These are phyloP conservation scores for Solanum lycopersicoides DNA, from an alignment of 257 asterid genomes.

Conservation along the genomic window DNA sequence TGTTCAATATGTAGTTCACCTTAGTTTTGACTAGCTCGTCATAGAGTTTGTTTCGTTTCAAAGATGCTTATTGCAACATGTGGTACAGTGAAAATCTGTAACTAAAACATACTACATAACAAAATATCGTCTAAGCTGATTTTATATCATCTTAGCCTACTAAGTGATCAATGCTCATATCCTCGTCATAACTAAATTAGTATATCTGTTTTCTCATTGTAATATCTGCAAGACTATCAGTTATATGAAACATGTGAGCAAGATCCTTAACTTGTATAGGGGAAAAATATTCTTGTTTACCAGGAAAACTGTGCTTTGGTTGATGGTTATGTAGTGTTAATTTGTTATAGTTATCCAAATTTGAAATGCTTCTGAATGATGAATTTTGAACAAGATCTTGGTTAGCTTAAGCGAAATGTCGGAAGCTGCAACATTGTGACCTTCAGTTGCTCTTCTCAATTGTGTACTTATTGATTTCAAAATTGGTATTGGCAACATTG, in stretches of 20 bases:
- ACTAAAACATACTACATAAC: neutral
- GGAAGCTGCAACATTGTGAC: neutral
- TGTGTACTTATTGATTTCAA: neutral
- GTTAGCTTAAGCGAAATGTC: neutral
- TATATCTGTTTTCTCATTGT: neutral
- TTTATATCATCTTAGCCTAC: neutral
- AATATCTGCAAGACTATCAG: neutral
- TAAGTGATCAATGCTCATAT: neutral
- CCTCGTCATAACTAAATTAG: neutral
- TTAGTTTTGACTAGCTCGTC: neutral
- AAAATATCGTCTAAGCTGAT: neutral
- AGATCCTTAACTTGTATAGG: neutral
- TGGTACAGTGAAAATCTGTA: neutral
- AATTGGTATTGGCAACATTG: neutral
- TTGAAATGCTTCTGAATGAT: neutral
- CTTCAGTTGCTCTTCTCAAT: neutral
- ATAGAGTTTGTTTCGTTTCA: neutral
- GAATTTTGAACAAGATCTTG: neutral
- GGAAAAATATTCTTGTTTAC: neutral
- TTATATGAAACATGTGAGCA: neutral
- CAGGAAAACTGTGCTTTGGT: neutral
- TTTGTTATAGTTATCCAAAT: neutral
- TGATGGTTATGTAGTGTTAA: neutral
- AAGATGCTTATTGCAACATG: neutral
- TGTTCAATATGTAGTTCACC: neutral